Percentiles rank a stretch among this genome's conserved stretches.
These are phyloP conservation scores for Haberlea rhodopensis DNA, from an alignment of 257 asterid genomes.

Conservation along the genomic window DNA sequence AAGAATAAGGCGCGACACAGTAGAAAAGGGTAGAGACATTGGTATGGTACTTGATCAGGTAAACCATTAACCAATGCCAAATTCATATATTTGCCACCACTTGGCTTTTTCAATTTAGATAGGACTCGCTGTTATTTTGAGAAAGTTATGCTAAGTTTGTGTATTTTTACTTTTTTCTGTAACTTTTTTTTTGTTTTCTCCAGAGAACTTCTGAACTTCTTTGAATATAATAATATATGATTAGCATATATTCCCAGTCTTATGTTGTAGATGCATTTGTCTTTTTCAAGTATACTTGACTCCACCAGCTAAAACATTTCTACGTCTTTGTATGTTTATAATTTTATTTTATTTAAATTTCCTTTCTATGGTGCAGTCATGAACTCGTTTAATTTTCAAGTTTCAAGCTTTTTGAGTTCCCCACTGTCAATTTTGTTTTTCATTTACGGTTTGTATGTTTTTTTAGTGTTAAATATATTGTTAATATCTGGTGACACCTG, in stretches of 20 bases:
- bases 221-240: not conserved
- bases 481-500: conserved; percentile 28
- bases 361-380: not conserved
- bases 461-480: conserved; percentile 10
- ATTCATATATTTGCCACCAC: too few relatives aligned
- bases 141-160: not conserved
- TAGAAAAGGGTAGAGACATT: conserved; percentile 88
- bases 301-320: not conserved
- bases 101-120: too few relatives aligned
- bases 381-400: not conserved
- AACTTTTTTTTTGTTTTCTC: not conserved
- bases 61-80: not conserved
- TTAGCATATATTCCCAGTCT: not conserved
- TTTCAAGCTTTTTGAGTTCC: not conserved
- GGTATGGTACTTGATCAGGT: conserved; percentile 94
- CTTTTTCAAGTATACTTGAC: not conserved
- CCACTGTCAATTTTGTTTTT: conserved; percentile 10
- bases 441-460: not conserved
- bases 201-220: not conserved
- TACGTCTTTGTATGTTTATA: not conserved
- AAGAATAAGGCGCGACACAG: conserved; percentile 96
- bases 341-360: too few relatives aligned
- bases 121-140: not conserved
- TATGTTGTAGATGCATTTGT: not conserved
- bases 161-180: too few relatives aligned